Evolutionary conservation across 1,284 basidiomycete species (phyloP), one percentile per base, ranked within the genome.

Genomic region (Boletus hoseneyae): DNA sequence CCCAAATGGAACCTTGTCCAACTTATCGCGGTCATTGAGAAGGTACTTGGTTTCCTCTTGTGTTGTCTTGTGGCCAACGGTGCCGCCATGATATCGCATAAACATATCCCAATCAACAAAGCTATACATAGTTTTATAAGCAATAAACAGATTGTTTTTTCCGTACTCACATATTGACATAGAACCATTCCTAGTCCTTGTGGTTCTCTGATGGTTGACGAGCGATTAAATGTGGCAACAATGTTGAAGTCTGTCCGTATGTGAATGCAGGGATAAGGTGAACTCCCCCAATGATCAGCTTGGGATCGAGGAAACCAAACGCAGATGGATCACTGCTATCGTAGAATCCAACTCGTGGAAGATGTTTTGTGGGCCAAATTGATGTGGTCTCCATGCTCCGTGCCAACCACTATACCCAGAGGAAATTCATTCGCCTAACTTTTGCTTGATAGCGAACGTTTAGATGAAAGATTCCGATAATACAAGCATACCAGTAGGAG

Each of bases 21-120:
- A 39, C 6, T 33, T 7, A 7, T 54, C 34, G 0, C 40, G 10
- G 16, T 54, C 47, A 13, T 49, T 23, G 8, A 52, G 34, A 9
- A 54, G 34, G 9, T 19, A 45, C 1, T 19, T 11, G 5, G 38
- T 54, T 15, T 39, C 47, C 6, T 54, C 40, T 0, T 25, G 30
- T 4, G 42, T 53, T 15, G 45, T 21, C 19, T 43, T 48, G 35
- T 72, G 69, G 0, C 68, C 66, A n/a, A 70, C 51, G 1, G 60
- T 67, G 21, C 63, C 53, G 5, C 64, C 65, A 4, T 36, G 40
- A 42, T 56, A 68, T 0, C 63, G 54, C 64, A 70, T 66, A 13
- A 66, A 57, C 63, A 70, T 67, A 40, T 73, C 69, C 4, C 62
- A 52, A 47, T 73, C 70, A 39, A 64, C 62, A 51, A 70, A 72